Percentiles rank a stretch among this genome's conserved stretches.
phyloP scores from a whole-genome alignment of 768 basidiomycete species.

The Mycena belliarum region DNA sequence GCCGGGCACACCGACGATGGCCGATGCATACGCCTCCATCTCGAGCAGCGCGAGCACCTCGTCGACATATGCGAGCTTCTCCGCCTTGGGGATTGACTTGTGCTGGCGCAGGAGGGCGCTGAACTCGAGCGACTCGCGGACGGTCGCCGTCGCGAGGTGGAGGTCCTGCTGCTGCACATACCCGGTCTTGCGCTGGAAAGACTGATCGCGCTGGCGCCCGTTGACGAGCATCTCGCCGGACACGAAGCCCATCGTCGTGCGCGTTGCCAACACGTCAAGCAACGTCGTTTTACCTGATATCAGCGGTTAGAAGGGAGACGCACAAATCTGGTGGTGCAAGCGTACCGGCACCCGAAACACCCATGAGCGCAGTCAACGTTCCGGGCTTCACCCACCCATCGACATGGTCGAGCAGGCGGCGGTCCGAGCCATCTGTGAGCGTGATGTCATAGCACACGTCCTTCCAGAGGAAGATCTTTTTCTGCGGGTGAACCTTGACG shows the following conservation, averaged over 20 bases:
- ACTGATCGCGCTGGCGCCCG: constrained; percentile 32
- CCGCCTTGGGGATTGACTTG: constrained; percentile 36
- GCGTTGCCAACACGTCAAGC: constrained; percentile 45
- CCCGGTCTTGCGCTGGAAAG: constrained; percentile 45
- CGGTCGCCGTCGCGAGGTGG: constrained; percentile 52
- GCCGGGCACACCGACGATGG: constrained; percentile 42
- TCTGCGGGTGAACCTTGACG: constrained; percentile 18
- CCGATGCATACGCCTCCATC: constrained; percentile 48
- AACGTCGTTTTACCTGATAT: constrained; percentile 36
- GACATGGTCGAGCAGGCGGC: constrained; percentile 42
- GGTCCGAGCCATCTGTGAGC: constrained; percentile 25
- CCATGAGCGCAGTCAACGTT: constrained; percentile 52
- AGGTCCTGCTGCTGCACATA: constrained; percentile 51
- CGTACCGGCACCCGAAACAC: constrained; percentile 15
- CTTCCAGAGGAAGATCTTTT: constrained; percentile 48
- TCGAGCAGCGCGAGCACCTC: constrained; percentile 50
- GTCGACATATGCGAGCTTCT: constrained; percentile 47
- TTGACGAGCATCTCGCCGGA: constrained; percentile 48
- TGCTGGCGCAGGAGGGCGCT: constrained; percentile 49
- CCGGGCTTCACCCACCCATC: constrained; percentile 54
- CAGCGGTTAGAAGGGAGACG: too few relatives aligned
- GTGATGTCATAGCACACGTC: constrained; percentile 41
- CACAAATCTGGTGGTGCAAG: not conserved
- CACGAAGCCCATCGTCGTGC: constrained; percentile 51
- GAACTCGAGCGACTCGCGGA: constrained; percentile 47